Conservation (phyloP, 257 asterid species). For the Avicennia marina region DNA sequence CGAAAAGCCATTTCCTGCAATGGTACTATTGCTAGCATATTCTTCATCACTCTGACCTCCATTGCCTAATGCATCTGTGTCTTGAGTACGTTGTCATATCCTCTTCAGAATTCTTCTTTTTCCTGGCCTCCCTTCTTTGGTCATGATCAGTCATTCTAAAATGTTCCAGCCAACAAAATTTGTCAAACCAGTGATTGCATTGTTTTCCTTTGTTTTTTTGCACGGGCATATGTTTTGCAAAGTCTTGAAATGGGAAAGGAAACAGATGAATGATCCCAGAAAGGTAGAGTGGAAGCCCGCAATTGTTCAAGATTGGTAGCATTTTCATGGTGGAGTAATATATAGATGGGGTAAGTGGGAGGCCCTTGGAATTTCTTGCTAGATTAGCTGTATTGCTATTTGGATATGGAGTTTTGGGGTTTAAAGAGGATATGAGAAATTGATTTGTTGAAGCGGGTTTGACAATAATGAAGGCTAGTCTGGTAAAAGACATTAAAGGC, state of each 20-base stretch:
- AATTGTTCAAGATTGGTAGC: constrained; percentile 17
- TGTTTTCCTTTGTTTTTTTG: too few relatives aligned
- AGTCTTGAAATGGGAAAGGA: too few relatives aligned
- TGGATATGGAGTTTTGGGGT: background rate
- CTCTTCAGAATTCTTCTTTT: constrained; percentile 22
- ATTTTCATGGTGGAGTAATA: constrained; percentile 12
- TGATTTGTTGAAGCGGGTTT: background rate
- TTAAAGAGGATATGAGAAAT: background rate
- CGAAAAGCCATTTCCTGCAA: constrained; percentile 2
- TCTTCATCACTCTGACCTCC: constrained; percentile 2
- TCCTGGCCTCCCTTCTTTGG: constrained; percentile 35
- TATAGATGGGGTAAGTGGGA: background rate
- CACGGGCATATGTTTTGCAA: too few relatives aligned
- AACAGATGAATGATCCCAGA: constrained; percentile 31
- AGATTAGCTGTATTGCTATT: background rate
- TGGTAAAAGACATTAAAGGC: constrained; percentile 13
- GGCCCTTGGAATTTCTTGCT: background rate
- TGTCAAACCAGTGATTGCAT: background rate
- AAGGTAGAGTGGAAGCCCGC: constrained; percentile 40
- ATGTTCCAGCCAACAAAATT: constrained; percentile 10
- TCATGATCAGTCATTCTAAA: constrained; percentile 41
- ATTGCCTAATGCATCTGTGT: background rate
- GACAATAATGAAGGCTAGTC: background rate
- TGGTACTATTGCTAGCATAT: background rate
- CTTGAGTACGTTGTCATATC: background rate